These are phyloP conservation scores for Trypanosoma caninum DNA, from an alignment of 208 protist species.

Conservation along the genomic window DNA sequence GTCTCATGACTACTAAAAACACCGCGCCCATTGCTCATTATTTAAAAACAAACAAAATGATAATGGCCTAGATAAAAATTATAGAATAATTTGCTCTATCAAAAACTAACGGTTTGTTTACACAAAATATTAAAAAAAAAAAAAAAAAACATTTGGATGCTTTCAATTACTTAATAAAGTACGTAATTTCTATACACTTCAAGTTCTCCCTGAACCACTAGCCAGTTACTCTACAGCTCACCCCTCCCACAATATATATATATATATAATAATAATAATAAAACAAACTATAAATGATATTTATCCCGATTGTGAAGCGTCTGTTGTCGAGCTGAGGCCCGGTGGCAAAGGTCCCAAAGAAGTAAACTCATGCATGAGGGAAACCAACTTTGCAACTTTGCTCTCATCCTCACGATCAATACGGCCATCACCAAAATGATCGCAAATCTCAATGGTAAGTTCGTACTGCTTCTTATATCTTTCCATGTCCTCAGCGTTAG, in stretches of 20 bases:
- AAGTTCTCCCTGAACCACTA: no score
- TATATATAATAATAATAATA: neutral
- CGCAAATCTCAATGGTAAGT: slow-evolving; percentile 52
- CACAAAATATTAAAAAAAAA: slow-evolving; percentile 6
- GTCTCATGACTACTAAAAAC: slow-evolving; percentile 12
- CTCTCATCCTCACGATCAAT: slow-evolving; percentile 42
- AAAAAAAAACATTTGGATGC: neutral
- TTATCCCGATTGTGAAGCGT: no score
- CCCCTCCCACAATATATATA: neutral
- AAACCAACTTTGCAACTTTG: slow-evolving; percentile 41
- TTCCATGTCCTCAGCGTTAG: slow-evolving; percentile 41
- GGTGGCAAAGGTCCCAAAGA: slow-evolving; percentile 58
- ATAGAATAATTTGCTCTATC: no score
- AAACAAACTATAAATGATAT: neutral
- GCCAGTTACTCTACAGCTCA: no score
- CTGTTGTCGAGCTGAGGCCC: no score
- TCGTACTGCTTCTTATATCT: slow-evolving; percentile 49
- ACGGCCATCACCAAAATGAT: slow-evolving; percentile 37
- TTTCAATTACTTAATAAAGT: no score
- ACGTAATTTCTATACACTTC: neutral
- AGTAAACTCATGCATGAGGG: slow-evolving; percentile 69
- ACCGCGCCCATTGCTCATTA: slow-evolving; percentile 15
- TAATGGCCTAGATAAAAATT: neutral
- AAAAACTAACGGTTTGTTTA: neutral
- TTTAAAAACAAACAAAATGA: neutral